Conservation (phyloP, 78 protist species). For the Guillardia theta region DNA sequence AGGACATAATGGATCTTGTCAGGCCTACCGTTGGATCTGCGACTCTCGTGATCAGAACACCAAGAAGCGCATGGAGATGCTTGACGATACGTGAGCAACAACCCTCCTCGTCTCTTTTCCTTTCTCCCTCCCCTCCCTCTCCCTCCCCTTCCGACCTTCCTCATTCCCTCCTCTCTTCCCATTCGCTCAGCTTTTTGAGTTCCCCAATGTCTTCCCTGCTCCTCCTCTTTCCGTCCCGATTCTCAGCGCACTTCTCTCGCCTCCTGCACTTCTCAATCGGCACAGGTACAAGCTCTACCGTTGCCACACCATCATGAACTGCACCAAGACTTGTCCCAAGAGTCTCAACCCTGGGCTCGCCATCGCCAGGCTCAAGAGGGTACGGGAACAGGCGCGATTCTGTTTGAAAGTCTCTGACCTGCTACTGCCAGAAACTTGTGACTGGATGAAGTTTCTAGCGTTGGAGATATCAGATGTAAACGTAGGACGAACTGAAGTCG, state of each 20-base stretch:
- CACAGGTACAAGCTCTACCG: conserved; percentile 43
- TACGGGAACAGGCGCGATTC: too few relatives aligned
- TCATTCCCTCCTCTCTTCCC: neutral
- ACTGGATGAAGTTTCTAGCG: too few relatives aligned
- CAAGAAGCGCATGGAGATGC: conserved; percentile 43
- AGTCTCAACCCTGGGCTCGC: conserved; percentile 66
- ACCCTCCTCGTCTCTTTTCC: neutral
- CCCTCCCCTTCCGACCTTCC: conserved; percentile 2
- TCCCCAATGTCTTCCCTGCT: neutral
- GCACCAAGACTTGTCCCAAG: conserved; percentile 66
- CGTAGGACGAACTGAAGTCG: too few relatives aligned
- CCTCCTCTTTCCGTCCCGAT: neutral
- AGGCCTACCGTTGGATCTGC: conserved; percentile 66
- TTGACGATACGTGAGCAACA: conserved; percentile 27
- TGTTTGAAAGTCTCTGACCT: too few relatives aligned
- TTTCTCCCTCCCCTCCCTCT: neutral
- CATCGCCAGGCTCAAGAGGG: too few relatives aligned
- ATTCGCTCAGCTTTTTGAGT: neutral
- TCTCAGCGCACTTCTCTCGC: neutral
- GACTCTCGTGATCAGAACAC: conserved; percentile 54
- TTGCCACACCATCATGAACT: conserved; percentile 66
- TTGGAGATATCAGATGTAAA: too few relatives aligned
- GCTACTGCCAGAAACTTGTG: too few relatives aligned
- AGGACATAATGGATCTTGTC: too few relatives aligned
- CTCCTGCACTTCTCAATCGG: neutral